Percentiles rank a stretch among this genome's conserved stretches.
phyloP scores from a whole-genome alignment of 805 yeast genomes.

The Kluyveromyces siamensis region DNA sequence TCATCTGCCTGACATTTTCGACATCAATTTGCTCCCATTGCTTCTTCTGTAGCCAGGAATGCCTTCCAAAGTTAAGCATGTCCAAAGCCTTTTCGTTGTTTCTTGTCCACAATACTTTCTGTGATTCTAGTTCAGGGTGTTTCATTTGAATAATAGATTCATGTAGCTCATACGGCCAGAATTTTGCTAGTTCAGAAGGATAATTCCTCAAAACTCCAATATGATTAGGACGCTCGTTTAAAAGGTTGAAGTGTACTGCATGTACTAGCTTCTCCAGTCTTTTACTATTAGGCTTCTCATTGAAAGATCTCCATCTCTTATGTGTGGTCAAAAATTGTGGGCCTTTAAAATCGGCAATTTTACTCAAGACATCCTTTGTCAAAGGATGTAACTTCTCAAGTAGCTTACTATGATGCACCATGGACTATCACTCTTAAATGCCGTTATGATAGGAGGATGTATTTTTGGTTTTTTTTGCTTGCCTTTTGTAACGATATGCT shows the following conservation, averaged over 20 bases:
- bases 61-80: conserved; percentile 6
- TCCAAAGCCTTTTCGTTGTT: conserved; percentile 6
- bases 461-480: not conserved
- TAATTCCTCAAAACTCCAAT: conserved; percentile 7
- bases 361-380: not conserved
- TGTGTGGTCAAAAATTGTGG: not conserved
- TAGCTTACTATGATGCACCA: not conserved
- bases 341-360: not conserved
- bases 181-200: conserved; percentile 9
- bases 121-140: conserved; percentile 9
- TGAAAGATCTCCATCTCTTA: not conserved
- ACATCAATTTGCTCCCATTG: not conserved
- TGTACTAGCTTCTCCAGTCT: conserved; percentile 12
- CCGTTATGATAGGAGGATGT: conserved; percentile 11
- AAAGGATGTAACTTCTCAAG: not conserved
- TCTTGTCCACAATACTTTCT: conserved; percentile 11
- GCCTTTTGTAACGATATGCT: too few species aligned
- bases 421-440: conserved; percentile 2
- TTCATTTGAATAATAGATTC: conserved; percentile 9
- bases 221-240: conserved; percentile 10
- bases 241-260: conserved; percentile 12
- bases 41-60: conserved; percentile 7
- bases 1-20: not conserved
- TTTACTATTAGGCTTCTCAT: conserved; percentile 4
- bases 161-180: conserved; percentile 18